A percentile compares a stretch with the other conserved stretches of the same genome.
phyloP scores from a whole-genome alignment of 148 eudicot genomes.

The Vaccinium corymbosum region DNA sequence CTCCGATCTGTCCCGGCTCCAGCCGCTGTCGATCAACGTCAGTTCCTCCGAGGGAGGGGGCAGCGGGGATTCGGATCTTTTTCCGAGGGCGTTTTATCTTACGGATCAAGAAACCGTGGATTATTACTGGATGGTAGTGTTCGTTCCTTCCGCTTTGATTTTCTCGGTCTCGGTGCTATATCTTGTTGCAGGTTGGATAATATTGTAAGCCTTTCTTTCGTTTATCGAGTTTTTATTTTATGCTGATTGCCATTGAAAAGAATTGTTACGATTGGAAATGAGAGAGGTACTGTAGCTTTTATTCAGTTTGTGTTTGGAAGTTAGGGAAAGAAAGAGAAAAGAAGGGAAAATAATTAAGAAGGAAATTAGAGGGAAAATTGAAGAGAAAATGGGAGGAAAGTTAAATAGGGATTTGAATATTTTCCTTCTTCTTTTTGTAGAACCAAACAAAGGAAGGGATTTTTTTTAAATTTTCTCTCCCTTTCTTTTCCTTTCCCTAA shows the following conservation, averaged over 20 bases:
- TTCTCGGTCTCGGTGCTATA: conserved; percentile 44
- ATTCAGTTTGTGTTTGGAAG: no score
- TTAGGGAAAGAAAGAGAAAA: no score
- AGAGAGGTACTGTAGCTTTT: background rate
- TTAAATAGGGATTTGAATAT: no score
- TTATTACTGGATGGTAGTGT: conserved; percentile 75
- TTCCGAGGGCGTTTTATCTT: conserved; percentile 68
- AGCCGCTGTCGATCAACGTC: conserved; percentile 44
- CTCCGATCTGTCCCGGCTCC: conserved; percentile 35
- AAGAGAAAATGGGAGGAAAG: no score
- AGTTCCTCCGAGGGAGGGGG: conserved; percentile 9
- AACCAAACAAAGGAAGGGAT: no score
- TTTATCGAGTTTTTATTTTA: background rate
- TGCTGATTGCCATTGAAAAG: no score
- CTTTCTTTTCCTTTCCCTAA: no score
- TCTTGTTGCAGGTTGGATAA: conserved; percentile 57
- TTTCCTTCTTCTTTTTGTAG: no score
- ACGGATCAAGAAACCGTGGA: conserved; percentile 89
- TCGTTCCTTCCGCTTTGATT: conserved; percentile 58
- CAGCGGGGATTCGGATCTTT: conserved; percentile 37
- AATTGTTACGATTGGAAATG: background rate
- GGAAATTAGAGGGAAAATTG: no score
- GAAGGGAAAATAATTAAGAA: no score
- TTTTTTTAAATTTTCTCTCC: no score
- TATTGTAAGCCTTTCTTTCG: background rate